phyloP scores from a whole-genome alignment of 2,329 filamentous ascomycete genomes.

The Tricladium varicosporioides region DNA sequence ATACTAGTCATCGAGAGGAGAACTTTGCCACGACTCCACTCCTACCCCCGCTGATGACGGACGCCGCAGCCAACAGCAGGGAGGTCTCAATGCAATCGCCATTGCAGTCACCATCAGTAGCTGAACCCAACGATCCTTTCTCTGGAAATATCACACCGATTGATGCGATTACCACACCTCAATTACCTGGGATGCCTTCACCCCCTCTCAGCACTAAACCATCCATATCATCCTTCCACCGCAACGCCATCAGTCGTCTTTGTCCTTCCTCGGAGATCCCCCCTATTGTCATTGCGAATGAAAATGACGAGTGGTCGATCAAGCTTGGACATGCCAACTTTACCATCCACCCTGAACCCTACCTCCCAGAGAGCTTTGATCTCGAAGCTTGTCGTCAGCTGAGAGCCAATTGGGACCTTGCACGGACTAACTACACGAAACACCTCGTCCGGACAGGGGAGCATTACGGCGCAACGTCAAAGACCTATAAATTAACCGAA shows the following conservation, averaged over 20 bases:
- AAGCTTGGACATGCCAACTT: slow-evolving; percentile 92
- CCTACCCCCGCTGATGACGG: slow-evolving; percentile 74
- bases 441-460: slow-evolving; percentile 85
- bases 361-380: slow-evolving; percentile 63
- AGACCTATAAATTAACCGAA: slow-evolving; percentile 81
- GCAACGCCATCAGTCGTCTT: slow-evolving; percentile 40
- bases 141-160: slow-evolving; percentile 45
- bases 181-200: slow-evolving; percentile 52
- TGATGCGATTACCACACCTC: slow-evolving; percentile 41
- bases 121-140: slow-evolving; percentile 43
- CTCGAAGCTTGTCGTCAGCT: slow-evolving; percentile 57
- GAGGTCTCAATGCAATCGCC: slow-evolving; percentile 69
- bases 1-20: slow-evolving; percentile 52
- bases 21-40: slow-evolving; percentile 77
- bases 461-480: slow-evolving; percentile 87
- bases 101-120: slow-evolving; percentile 80
- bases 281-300: slow-evolving; percentile 65
- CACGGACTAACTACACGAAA: slow-evolving; percentile 82
- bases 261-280: slow-evolving; percentile 55
- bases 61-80: slow-evolving; percentile 40
- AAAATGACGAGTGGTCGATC: slow-evolving; percentile 78
- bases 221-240: slow-evolving; percentile 72
- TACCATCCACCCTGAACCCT: slow-evolving; percentile 79
- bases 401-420: slow-evolving; percentile 77
- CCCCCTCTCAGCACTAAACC: slow-evolving; percentile 76